These are phyloP conservation scores for Hypoxylon sp. DNA, from an alignment of 2,329 filamentous ascomycete genomes.

Conservation along the genomic window DNA sequence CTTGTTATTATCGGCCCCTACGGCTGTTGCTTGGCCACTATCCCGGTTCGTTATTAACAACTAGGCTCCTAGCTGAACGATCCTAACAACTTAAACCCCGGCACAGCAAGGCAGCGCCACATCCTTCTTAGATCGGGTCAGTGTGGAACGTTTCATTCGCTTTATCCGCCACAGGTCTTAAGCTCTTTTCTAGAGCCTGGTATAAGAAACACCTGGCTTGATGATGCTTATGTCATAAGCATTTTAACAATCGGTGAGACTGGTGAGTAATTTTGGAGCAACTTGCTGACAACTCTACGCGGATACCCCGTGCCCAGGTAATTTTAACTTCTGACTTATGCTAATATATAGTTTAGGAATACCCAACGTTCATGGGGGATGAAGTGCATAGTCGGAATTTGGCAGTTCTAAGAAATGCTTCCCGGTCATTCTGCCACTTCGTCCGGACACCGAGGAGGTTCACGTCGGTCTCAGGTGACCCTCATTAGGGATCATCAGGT, in stretches of 20 bases:
- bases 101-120: constrained; percentile 42
- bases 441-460: constrained; percentile 52
- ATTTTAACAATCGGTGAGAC: constrained; percentile 42
- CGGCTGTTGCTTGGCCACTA: constrained; percentile 27
- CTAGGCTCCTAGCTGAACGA: constrained; percentile 30
- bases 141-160: constrained; percentile 44
- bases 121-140: constrained; percentile 39
- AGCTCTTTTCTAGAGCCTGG: constrained; percentile 31
- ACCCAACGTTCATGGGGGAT: constrained; percentile 47
- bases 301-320: constrained; percentile 12
- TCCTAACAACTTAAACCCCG: constrained; percentile 32
- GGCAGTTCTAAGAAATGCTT: constrained; percentile 53
- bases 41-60: constrained; percentile 15
- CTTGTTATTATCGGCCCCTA: constrained; percentile 29
- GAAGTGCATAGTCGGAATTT: constrained; percentile 46
- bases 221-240: constrained; percentile 49
- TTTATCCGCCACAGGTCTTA: constrained; percentile 42
- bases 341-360: constrained; percentile 43
- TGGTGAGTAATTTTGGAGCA: constrained; percentile 44
- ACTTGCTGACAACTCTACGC: constrained; percentile 39
- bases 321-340: constrained; percentile 27
- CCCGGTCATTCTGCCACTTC: constrained; percentile 49
- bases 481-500: constrained; percentile 51
- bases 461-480: constrained; percentile 51
- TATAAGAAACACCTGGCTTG: constrained; percentile 34